These are phyloP conservation scores for Sporothrix brunneoviolacea DNA, from an alignment of 2,329 filamentous ascomycete genomes.

Conservation along the genomic window DNA sequence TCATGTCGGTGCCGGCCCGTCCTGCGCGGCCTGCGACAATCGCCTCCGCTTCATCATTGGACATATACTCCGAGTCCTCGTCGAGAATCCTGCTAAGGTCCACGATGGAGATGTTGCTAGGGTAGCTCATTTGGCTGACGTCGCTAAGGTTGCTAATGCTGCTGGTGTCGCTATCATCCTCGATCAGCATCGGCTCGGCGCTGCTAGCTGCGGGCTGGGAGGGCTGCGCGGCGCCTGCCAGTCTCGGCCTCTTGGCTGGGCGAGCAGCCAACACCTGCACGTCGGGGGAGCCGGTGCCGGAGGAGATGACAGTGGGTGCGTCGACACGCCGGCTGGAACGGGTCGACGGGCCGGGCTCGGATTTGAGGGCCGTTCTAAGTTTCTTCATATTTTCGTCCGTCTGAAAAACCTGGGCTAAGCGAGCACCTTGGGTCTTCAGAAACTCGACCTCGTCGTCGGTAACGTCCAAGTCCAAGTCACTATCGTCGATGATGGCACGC, in stretches of 20 bases:
- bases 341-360: too few relatives aligned
- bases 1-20: too few relatives aligned
- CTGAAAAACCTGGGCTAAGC: too few relatives aligned
- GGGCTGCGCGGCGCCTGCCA: not conserved
- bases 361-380: too few relatives aligned
- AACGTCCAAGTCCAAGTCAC: constrained; percentile 19
- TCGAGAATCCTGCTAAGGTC: too few relatives aligned
- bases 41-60: not conserved
- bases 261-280: constrained; percentile 2
- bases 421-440: not conserved
- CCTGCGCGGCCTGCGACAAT: not conserved
- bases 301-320: not conserved
- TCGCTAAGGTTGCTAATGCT: not conserved
- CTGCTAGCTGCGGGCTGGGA: too few relatives aligned
- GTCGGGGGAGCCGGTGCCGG: not conserved
- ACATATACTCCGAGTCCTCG: not conserved
- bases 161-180: not conserved
- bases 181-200: not conserved
- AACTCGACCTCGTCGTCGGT: constrained; percentile 29
- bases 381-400: too few relatives aligned
- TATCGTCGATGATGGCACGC: constrained; percentile 36
- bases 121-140: too few relatives aligned
- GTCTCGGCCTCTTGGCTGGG: constrained; percentile 5
- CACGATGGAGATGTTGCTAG: too few relatives aligned
- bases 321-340: too few relatives aligned